Conservation (phyloP, 108 stramenopile genomes). For the Nitzschia putrida region DNA sequence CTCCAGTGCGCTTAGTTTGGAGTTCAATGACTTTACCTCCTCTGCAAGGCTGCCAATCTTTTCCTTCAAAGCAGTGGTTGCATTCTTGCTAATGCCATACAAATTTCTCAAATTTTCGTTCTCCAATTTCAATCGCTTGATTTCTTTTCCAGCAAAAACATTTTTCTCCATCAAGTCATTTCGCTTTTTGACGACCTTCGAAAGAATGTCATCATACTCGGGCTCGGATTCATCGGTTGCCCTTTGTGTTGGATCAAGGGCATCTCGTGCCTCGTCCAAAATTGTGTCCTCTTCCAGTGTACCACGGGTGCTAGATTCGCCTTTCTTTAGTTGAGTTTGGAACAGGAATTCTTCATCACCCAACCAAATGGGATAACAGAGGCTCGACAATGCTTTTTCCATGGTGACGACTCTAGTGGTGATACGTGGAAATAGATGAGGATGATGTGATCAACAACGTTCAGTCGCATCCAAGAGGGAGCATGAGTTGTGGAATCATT, state of each 20-base stretch:
- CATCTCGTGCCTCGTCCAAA: no score
- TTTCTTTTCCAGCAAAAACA: conserved; percentile 6
- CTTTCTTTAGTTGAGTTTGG: neutral
- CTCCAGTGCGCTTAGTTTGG: neutral
- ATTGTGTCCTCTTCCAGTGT: no score
- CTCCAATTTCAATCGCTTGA: conserved; percentile 2
- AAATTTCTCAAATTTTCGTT: conserved; percentile 17
- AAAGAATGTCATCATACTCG: conserved; percentile 9
- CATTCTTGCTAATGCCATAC: conserved; percentile 8
- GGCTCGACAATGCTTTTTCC: conserved; percentile 8
- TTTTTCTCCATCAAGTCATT: conserved; percentile 6
- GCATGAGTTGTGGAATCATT: no score
- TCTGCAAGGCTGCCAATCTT: neutral
- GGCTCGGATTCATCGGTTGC: neutral
- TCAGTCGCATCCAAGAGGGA: neutral
- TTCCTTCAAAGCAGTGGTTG: neutral
- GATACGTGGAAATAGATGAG: no score
- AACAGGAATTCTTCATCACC: neutral
- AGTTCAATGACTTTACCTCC: no score
- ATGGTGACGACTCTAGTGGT: neutral
- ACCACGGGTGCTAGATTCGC: no score
- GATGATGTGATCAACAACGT: neutral
- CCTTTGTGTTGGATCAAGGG: no score
- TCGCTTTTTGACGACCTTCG: conserved; percentile 4
- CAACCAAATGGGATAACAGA: conserved; percentile 20